Evolutionary conservation across 257 asterid species (phyloP).

Genomic region (Hygrophila difformis): DNA sequence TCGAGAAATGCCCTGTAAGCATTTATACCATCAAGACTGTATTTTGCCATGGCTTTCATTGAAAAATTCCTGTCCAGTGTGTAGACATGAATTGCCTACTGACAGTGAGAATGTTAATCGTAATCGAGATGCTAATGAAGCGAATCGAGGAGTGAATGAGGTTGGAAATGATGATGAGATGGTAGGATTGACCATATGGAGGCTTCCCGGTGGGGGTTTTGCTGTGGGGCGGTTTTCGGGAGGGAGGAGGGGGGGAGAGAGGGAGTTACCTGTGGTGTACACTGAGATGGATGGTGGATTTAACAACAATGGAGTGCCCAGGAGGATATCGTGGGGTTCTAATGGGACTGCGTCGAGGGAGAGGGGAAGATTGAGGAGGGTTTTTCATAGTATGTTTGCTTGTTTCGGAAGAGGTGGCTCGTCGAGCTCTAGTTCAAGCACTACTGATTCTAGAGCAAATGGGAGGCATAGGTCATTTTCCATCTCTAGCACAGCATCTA

Average conservation of each 20-base stretch:
- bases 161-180: constrained; percentile 43
- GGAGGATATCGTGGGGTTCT: constrained; percentile 71
- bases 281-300: constrained; percentile 91
- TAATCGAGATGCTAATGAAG: constrained; percentile 18
- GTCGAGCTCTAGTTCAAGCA: constrained; percentile 38
- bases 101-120: constrained; percentile 22
- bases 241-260: constrained; percentile 70
- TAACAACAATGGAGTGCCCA: constrained; percentile 50
- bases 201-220: constrained; percentile 85
- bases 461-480: constrained; percentile 34
- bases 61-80: constrained; percentile 77
- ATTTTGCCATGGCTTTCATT: constrained; percentile 68
- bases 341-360: constrained; percentile 43
- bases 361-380: constrained; percentile 52
- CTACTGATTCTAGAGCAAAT: constrained; percentile 43
- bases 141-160: constrained; percentile 27
- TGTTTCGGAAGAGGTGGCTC: constrained; percentile 53
- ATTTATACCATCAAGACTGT: constrained; percentile 74
- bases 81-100: constrained; percentile 59
- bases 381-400: constrained; percentile 39
- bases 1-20: constrained; percentile 88
- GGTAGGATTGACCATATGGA: constrained; percentile 79
- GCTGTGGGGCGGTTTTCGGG: constrained; percentile 87
- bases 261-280: constrained; percentile 75
- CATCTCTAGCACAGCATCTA: constrained; percentile 34